Conservation (phyloP, 139 green algal species). For the Nannochloris sp. region DNA sequence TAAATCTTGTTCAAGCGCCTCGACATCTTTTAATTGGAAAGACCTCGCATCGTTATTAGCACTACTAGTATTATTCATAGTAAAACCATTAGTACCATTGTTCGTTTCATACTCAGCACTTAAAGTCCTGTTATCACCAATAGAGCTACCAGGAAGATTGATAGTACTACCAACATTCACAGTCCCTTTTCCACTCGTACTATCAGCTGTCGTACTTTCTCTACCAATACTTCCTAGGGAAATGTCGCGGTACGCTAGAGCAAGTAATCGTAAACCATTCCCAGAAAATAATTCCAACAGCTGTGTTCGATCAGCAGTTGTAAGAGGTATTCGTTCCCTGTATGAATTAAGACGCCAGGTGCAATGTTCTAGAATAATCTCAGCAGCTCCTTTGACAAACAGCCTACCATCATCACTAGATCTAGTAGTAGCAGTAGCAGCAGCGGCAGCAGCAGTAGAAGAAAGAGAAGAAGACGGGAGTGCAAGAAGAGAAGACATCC, state of each 20-base stretch:
- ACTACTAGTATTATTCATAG: no score
- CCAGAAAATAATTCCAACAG: constrained; percentile 27
- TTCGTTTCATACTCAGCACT: no score
- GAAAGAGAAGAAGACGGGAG: background rate
- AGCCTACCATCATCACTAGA: constrained; percentile 13
- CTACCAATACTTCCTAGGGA: background rate
- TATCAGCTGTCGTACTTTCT: background rate
- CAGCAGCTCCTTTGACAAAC: constrained; percentile 83
- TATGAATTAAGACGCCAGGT: constrained; percentile 12
- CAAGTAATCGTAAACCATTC: constrained; percentile 37
- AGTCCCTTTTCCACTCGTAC: no score
- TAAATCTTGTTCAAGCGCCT: constrained; percentile 33
- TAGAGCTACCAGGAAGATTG: no score
- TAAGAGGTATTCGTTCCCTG: constrained; percentile 27
- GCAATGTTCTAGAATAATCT: constrained; percentile 81
- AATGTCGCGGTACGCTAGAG: background rate
- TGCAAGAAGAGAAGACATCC: constrained; percentile 51
- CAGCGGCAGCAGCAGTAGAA: background rate
- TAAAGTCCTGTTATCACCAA: no score
- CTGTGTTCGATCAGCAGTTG: constrained; percentile 15
- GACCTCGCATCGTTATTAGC: no score
- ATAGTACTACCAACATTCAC: no score
- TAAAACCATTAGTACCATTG: no score
- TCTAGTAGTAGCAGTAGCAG: background rate
- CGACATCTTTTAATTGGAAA: background rate